phyloP scores from a whole-genome alignment of 2,329 filamentous ascomycete genomes.

The Pestalotiopsis sp. region DNA sequence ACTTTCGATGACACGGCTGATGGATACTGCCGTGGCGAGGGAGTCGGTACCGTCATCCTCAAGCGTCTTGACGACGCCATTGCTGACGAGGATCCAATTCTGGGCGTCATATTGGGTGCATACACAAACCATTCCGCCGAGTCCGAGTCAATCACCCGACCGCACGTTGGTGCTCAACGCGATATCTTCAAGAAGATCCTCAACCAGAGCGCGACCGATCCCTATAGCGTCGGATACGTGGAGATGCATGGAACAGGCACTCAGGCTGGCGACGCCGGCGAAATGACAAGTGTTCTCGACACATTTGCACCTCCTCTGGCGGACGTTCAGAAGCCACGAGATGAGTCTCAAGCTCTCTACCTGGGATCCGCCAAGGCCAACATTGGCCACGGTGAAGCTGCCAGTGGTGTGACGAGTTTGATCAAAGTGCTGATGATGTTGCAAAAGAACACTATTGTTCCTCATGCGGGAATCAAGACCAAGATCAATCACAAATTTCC shows the following conservation, averaged over 20 bases:
- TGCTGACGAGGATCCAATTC: conserved; percentile 30
- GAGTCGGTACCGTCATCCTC: conserved; percentile 18
- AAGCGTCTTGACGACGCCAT: conserved; percentile 22
- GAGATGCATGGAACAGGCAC: conserved; percentile 73
- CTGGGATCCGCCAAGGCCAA: conserved; percentile 49
- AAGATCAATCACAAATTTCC: conserved; percentile 45
- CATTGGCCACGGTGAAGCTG: conserved; percentile 44
- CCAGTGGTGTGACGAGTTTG: conserved; percentile 28
- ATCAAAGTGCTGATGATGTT: conserved; percentile 25
- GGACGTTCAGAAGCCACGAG: conserved; percentile 20
- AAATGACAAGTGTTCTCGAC: conserved; percentile 61
- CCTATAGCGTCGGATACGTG: conserved; percentile 56
- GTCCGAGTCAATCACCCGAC: conserved; percentile 62
- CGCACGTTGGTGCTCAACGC: conserved; percentile 62
- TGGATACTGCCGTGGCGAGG: conserved; percentile 40
- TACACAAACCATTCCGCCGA: conserved; percentile 64
- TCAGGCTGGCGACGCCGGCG: conserved; percentile 67
- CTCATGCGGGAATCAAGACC: conserved; percentile 48
- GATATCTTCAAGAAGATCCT: conserved; percentile 59
- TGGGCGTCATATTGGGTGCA: conserved; percentile 60
- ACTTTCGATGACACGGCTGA: conserved; percentile 44
- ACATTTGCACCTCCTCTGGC: conserved; percentile 51
- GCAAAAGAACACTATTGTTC: conserved; percentile 37
- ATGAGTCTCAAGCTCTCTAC: conserved; percentile 38
- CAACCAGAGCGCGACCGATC: conserved; percentile 57